These are phyloP conservation scores for Paecilomyces sp. DNA, from an alignment of 2,329 filamentous ascomycete genomes.

Conservation along the genomic window DNA sequence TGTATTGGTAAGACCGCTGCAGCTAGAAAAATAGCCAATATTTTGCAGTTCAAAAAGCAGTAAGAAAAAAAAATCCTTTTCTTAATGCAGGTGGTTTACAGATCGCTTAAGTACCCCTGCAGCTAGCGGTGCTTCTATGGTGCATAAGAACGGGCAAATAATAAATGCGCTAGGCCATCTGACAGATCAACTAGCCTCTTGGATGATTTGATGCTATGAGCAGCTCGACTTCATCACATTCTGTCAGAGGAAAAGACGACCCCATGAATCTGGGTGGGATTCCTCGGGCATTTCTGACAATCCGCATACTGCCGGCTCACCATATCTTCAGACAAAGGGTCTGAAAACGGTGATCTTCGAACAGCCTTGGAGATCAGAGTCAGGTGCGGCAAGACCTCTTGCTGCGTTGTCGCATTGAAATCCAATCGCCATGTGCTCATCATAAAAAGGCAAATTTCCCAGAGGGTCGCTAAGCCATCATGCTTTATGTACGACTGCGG, in stretches of 20 bases:
- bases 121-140: background rate
- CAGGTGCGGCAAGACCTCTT: conserved; percentile 1
- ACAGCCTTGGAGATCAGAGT: background rate
- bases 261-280: background rate
- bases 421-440: conserved; percentile 7
- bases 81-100: background rate
- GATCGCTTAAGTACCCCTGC: background rate
- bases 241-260: background rate
- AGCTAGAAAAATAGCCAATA: background rate
- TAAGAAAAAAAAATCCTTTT: background rate
- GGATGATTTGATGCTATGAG: background rate
- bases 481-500: background rate
- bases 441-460: background rate
- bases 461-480: background rate
- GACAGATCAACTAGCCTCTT: background rate
- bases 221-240: background rate
- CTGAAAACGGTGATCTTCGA: background rate
- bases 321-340: background rate
- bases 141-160: background rate
- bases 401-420: conserved; percentile 12
- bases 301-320: background rate
- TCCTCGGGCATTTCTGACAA: background rate
- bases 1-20: background rate
- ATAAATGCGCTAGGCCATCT: background rate
- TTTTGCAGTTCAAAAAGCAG: background rate